phyloP scores from a whole-genome alignment of 257 asterid species.

The Cruciata laevipes region DNA sequence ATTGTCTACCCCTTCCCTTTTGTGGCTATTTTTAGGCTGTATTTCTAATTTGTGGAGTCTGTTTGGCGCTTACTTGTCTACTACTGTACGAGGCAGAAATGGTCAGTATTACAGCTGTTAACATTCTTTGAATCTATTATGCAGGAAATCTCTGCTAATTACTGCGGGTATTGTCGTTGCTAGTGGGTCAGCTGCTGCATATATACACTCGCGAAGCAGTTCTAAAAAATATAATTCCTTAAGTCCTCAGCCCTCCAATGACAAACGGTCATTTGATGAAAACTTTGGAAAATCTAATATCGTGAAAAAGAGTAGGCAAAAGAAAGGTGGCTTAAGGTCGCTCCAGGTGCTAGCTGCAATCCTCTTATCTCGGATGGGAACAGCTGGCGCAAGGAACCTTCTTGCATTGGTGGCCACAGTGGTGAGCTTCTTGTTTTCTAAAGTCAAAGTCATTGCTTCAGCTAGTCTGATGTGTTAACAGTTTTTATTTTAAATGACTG shows the following conservation, averaged over 20 bases:
- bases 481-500: neutral
- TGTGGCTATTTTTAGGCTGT: neutral
- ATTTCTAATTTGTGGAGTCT: neutral
- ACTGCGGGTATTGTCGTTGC: constrained; percentile 85
- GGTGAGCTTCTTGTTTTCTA: constrained; percentile 45
- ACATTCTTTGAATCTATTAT: constrained; percentile 6
- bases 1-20: neutral
- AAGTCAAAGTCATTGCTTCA: neutral
- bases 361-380: constrained; percentile 82
- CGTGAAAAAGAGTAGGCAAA: constrained; percentile 66
- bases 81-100: neutral
- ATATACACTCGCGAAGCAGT: constrained; percentile 56
- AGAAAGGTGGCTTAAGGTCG: constrained; percentile 77
- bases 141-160: constrained; percentile 77
- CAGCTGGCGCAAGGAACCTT: constrained; percentile 64
- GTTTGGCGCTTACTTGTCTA: neutral
- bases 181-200: constrained; percentile 92
- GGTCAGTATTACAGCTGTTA: neutral
- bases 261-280: constrained; percentile 31
- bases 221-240: constrained; percentile 30
- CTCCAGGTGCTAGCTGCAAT: constrained; percentile 86
- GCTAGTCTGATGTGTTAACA: neutral
- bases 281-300: constrained; percentile 39
- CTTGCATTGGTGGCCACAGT: constrained; percentile 76
- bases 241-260: constrained; percentile 30